Base-by-base conservation (phyloP, 2,329 filamentous ascomycete species). In the Pseudogymnoascus sp. region DNA sequence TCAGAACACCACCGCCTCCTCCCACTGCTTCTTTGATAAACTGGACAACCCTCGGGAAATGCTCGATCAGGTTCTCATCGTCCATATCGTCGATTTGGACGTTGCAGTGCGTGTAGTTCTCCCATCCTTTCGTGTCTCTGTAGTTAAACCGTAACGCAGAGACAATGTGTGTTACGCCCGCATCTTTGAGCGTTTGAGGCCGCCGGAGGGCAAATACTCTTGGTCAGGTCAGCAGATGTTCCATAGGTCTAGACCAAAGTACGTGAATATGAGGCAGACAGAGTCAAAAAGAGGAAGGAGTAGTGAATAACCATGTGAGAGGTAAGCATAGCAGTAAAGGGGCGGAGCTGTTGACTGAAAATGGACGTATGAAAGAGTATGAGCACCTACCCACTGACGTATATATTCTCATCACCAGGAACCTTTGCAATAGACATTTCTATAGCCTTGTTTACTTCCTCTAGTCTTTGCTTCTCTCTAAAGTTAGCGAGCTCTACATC, bases 81-180 rank as follows among this genome's bases (percentile, higher is more conserved):
- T 93, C 90, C 61, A 92, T 84, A 77, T 99, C 94, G 74, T 97
- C 90, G 47, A 97, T 85, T 67, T 95, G 88, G 67, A 97, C 88
- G 65, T 86, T 82, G 69, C 91, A 81, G 73, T 95, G 91, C 67
- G 86, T 77, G 73, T 86, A 91, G 44, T 81, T 79, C 66, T 83
- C 80, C 71, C 79, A 80, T 66, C 79, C 78, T 16, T 79, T 74
- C 71, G 76, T 77, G 81, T 79, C 65, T 78, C 77, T 68, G 81
- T 76, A 69, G 83, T 83, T 81, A 68, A 88, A 81, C 56, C 84
- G 83, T 65, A 93, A 75, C 42, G 94, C 89, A 4, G 92, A 96
- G n/a, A 97, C 80, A 31, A 97, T 84, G 76, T 97, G 92, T 2
- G 92, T 96, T 73, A 99, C 91, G 67, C 87, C 86, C 68, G 86